Base-by-base conservation (phyloP, 73 alveolate species). In the Paramecium caudatum region DNA sequence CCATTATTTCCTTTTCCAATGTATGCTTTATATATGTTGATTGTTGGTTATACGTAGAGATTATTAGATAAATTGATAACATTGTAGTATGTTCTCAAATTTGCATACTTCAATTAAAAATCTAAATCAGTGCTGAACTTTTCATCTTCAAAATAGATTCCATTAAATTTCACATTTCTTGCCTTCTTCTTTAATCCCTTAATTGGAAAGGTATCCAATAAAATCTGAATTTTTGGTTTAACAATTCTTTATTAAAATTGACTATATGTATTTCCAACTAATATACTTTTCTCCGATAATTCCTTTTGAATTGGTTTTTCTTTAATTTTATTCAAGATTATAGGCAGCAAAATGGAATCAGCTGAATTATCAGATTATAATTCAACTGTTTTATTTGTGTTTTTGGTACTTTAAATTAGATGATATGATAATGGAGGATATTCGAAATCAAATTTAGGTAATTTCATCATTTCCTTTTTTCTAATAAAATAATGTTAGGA, bases 1-100 rank as follows among this genome's bases (percentile, higher is more conserved):
- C 95, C 87, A 63, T 95, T 95, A 90, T 95, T 95, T 5, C 98
- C 98, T 70, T 93, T 95, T 13, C 98, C 98, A 9, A 95, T 46
- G 17, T 91, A 95, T 33, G 93, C 94, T 62, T 94, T 95, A 80
- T 92, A 92, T 0, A 82, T 16, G 15, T 23, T 23, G 21, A 62
- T 62, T 2, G 49, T 62, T 25, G 43, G 43, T 62, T 27, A 12
- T 8, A 62, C 49, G 30, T 62, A 62, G 9, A 62, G 4, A 3
- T 30, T 30, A 21, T 62, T 62, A 19, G 47, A 27, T 30, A 62
- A 10, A 62, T 62, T 62, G 4, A 62, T 62, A 19, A 34, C 3
- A 62, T 62, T 62, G 13, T 62, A 62, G 30, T 62, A 62, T 2
- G 49, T 62, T 62, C 82, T 62, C 13, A 62, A 62, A 27, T 23